Percentiles rank a stretch among this genome's conserved stretches.
phyloP scores from a whole-genome alignment of 768 basidiomycete genomes.

The Mycena rosella region DNA sequence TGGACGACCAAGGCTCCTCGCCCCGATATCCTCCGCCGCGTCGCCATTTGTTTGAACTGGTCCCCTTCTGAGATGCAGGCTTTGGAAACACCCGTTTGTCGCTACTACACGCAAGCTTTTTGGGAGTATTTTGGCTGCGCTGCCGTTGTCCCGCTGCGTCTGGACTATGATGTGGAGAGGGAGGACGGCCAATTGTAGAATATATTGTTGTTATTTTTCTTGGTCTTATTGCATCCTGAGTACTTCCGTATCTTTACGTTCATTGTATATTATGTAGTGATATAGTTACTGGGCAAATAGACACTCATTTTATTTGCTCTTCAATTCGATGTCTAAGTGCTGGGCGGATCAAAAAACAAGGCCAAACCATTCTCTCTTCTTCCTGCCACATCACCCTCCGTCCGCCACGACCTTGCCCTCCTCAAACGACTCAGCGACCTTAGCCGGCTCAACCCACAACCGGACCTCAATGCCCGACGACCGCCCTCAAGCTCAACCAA shows the following conservation, averaged over 20 bases:
- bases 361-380: too few species aligned
- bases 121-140: slow-evolving; percentile 10
- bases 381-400: too few species aligned
- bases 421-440: background rate
- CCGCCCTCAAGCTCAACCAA: background rate
- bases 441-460: background rate
- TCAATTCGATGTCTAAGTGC: too few species aligned
- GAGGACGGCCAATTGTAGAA: background rate
- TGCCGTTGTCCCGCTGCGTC: background rate
- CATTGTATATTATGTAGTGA: too few species aligned
- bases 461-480: too few species aligned
- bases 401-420: too few species aligned
- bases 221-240: too few species aligned
- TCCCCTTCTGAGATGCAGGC: background rate
- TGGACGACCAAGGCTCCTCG: background rate
- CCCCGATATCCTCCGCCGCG: background rate
- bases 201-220: too few species aligned
- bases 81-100: background rate
- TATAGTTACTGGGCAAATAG: too few species aligned
- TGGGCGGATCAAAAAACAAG: too few species aligned
- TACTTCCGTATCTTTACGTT: background rate
- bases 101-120: slow-evolving; percentile 5
- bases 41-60: background rate
- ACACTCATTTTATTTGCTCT: too few species aligned
- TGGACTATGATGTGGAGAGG: background rate